Base-by-base conservation (phyloP, 2,329 filamentous ascomycete species). In the Chaetomiaceae sp. region DNA sequence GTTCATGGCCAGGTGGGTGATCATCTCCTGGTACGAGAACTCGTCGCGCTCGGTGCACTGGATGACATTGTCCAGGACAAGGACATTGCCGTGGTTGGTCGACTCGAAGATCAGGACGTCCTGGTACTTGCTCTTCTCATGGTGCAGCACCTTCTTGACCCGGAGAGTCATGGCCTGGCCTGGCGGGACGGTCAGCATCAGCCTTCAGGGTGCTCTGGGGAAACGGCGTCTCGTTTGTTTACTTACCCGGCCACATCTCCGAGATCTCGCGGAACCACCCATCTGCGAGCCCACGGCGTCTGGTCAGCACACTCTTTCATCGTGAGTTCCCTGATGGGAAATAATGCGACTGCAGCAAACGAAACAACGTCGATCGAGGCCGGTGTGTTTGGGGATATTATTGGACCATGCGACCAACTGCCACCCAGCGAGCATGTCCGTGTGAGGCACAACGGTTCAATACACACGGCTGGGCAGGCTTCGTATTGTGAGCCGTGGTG, bases 11-110 rank as follows among this genome's bases (percentile, higher is more conserved):
- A 99, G 82, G 77, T 99, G 91, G 65, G 92, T 91, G 75, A 99
- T 99, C 94, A 99, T 99, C 83, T 99, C 94, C 81, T 99, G 94
- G 84, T 96, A 96, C 66, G 91, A 90, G 81, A 97, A 99, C 80
- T 99, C 94, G 71, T 99, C 91, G 63, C 92, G 87, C 84, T 99
- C 94, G 64, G 94, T 97, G 83, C 86, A 91, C 78, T 99, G 94
- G 74, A 99, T 96, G 71, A 96, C 94, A 72, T 97, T 97, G 82
- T 99, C 94, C 64, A 99, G 84, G 60, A 99, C 92, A 55, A 99
- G 82, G 58, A 97, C 92, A 69, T 85, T 95, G 73, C 94, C 94
- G 74, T 97, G 88, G 81, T 97, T 85, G 78, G 87, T 95, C 65
- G 90, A 96, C 81, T 99, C 88, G 79, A 99, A 99, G 79, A 97